Base-by-base conservation (phyloP, 805 yeast species). In the Saccharomycopsis amapae region DNA sequence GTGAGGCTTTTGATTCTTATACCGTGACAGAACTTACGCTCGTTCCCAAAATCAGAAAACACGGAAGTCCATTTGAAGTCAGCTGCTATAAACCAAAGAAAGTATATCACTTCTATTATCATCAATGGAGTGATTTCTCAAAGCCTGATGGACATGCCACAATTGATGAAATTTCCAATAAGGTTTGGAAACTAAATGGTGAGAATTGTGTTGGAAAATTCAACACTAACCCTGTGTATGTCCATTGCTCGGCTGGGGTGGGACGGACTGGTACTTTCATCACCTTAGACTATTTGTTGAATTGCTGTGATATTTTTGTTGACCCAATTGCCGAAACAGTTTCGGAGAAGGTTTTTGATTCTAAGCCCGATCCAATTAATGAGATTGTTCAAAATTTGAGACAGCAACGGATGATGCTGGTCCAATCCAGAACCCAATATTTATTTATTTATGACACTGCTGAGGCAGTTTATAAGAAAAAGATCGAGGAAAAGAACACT, bases 181-280 rank as follows among this genome's bases (percentile, higher is more conserved):
- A n/a, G 4, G 50, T 46, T 9, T 49, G 52, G 49, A 24, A 37
- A 15, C 38, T 33, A 28, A 38, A 33, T 15, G 38, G 33, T 15
- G 36, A 40, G 5, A 13, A 15, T 6, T 30, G 37, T 28, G 10
- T 10, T 17, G 32, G 53, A 23, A 52, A 50, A 15, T 15, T 33
- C 24, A 36, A 22, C 35, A 15, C 9, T 13, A 48, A 51, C 17
- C 88, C 90, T 13, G 64, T 80, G 4, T 59, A 86, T 41, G 82
- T 81, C 9, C 97, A 93, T 61, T 90, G 98, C 58, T 86, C 96
- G 3, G 97, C 98, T 0, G 98, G 98, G 0, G 89, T 94, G 55
- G 98, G 98, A 5, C 70, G 98, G 48, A 85, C 97, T 0, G 97
- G 98, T 1, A 87, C 95, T 0, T 84, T 79, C 55, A 76, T 86